Conservation (phyloP, 768 basidiomycete genomes). For the Cubamyces lactineus region DNA sequence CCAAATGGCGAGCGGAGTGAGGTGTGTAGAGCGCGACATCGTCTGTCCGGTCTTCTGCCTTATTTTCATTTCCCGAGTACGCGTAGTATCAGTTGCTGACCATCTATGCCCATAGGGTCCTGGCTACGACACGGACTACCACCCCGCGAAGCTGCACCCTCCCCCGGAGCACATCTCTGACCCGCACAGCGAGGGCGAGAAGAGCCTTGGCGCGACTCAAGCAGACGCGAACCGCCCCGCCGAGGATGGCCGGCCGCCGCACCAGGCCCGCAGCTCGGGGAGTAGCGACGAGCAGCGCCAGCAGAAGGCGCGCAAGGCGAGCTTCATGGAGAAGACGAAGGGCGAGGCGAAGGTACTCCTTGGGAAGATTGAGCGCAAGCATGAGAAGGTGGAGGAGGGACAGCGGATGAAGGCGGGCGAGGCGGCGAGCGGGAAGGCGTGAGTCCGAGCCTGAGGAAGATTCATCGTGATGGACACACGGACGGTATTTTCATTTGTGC, state of each 20-base stretch:
- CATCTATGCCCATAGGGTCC: slow-evolving; percentile 19
- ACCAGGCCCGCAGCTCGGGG: neutral
- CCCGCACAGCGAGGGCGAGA: slow-evolving; percentile 8
- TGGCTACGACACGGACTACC: slow-evolving; percentile 34
- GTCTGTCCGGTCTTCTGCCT: neutral
- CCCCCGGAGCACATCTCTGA: neutral
- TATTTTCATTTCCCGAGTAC: neutral
- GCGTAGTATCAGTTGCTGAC: neutral
- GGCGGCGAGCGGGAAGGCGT: neutral
- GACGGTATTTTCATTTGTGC: too few species aligned
- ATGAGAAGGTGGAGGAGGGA: slow-evolving; percentile 35
- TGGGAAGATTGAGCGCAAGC: slow-evolving; percentile 35
- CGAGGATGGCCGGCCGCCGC: slow-evolving; percentile 9
- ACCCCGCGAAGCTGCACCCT: slow-evolving; percentile 33
- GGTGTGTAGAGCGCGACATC: neutral
- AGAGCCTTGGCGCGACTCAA: slow-evolving; percentile 22
- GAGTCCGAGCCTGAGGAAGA: too few species aligned
- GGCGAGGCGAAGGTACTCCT: slow-evolving; percentile 36
- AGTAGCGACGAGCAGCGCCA: slow-evolving; percentile 5
- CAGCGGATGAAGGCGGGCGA: slow-evolving; percentile 31
- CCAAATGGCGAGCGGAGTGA: neutral
- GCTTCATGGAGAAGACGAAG: slow-evolving; percentile 38
- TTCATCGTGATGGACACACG: too few species aligned
- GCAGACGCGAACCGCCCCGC: slow-evolving; percentile 22
- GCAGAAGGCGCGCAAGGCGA: slow-evolving; percentile 30